Conservation (phyloP, 352 stramenopile species). For the Phytopythium sindhum region DNA sequence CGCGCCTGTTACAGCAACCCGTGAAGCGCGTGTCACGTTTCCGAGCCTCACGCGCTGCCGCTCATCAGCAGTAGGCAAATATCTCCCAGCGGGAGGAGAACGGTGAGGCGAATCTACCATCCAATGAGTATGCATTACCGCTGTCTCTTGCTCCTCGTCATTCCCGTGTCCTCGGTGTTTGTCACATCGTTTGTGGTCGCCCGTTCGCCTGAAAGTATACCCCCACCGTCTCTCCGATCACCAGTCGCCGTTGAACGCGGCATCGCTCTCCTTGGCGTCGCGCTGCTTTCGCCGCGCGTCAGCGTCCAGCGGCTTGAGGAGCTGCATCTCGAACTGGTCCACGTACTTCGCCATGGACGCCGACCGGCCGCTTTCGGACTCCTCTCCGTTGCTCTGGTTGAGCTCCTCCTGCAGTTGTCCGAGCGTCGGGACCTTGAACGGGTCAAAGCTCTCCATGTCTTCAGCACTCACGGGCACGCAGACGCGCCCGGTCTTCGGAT, state of each 20-base stretch:
- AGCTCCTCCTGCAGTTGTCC: constrained; percentile 81
- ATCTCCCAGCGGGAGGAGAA: background rate
- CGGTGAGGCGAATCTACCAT: background rate
- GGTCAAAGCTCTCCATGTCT: constrained; percentile 85
- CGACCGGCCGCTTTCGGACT: constrained; percentile 21
- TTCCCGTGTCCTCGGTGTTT: background rate
- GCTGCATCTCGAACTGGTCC: constrained; percentile 60
- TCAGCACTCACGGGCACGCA: constrained; percentile 94
- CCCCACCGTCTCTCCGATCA: constrained; percentile 12
- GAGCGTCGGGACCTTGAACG: constrained; percentile 83
- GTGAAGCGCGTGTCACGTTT: constrained; percentile 85
- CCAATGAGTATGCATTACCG: background rate
- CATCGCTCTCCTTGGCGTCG: constrained; percentile 56
- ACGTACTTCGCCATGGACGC: constrained; percentile 79
- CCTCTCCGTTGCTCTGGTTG: constrained; percentile 44
- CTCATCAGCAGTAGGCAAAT: constrained; percentile 4
- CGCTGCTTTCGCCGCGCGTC: constrained; percentile 73
- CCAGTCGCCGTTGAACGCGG: constrained; percentile 81
- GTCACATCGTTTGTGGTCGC: background rate
- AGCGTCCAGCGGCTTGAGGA: constrained; percentile 66
- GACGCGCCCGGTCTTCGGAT: constrained; percentile 97
- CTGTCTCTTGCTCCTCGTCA: background rate
- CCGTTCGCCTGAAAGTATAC: background rate
- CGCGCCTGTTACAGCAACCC: constrained; percentile 42
- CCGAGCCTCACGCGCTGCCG: constrained; percentile 46